A percentile compares a stretch with the other conserved stretches of the same genome.
Conservation (phyloP, 805 yeast genomes). For the Kodamaea restingae region DNA sequence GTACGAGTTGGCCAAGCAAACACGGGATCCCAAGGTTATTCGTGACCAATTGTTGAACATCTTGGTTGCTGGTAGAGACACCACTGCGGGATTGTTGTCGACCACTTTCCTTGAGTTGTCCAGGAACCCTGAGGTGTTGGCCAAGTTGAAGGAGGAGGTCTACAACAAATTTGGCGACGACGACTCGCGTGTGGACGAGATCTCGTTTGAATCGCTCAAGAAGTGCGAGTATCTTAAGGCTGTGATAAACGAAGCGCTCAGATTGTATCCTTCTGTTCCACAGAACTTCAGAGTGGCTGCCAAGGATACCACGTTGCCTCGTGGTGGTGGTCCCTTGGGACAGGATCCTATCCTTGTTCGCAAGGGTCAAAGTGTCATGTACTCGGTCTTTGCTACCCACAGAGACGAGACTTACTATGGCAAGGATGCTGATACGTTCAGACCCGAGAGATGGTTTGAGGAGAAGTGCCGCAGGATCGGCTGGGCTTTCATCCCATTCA, state of each 20-base stretch:
- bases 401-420: slow-evolving; percentile 25
- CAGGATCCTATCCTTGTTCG: slow-evolving; percentile 20
- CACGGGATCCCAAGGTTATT: slow-evolving; percentile 43
- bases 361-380: slow-evolving; percentile 20
- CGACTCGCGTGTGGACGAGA: slow-evolving; percentile 30
- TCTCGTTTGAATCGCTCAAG: slow-evolving; percentile 48
- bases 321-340: slow-evolving; percentile 43
- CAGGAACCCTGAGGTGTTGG: slow-evolving; percentile 36
- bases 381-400: slow-evolving; percentile 20
- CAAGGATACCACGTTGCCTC: slow-evolving; percentile 45
- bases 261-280: slow-evolving; percentile 52
- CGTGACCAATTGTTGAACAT: slow-evolving; percentile 51
- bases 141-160: slow-evolving; percentile 36
- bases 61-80: slow-evolving; percentile 52
- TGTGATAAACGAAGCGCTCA: slow-evolving; percentile 45
- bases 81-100: slow-evolving; percentile 50
- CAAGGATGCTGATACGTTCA: slow-evolving; percentile 29
- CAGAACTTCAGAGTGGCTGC: slow-evolving; percentile 43
- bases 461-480: slow-evolving; percentile 25
- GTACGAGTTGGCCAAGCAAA: slow-evolving; percentile 45
- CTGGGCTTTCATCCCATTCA: slow-evolving; percentile 36
- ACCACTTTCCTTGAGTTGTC: slow-evolving; percentile 44
- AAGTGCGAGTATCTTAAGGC: slow-evolving; percentile 44
- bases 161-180: slow-evolving; percentile 32
- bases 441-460: slow-evolving; percentile 38